These are phyloP conservation scores for Panicum hallii DNA, from an alignment of 202 grass and related monocot genomes.

Conservation along the genomic window DNA sequence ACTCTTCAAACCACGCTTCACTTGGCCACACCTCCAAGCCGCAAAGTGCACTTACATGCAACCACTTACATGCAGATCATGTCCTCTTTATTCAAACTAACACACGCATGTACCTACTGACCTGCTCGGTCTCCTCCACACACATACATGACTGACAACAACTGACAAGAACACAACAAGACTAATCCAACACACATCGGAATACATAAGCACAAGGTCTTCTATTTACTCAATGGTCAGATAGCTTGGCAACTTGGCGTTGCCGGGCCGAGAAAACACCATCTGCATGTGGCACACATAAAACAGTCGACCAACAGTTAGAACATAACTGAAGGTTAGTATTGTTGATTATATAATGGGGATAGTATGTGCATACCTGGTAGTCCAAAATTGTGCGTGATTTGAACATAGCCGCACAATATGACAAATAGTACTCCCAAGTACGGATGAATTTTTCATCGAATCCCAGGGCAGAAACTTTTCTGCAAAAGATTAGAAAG, in stretches of 20 bases:
- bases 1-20: no score
- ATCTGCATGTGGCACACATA: neutral
- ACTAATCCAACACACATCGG: neutral
- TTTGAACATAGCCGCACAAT: conserved; percentile 73
- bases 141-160: no score
- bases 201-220: neutral
- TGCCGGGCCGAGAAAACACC: neutral
- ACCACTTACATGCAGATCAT: no score
- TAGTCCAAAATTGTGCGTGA: conserved; percentile 58
- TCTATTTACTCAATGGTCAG: neutral
- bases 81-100: no score
- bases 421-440: conserved; percentile 91
- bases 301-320: neutral
- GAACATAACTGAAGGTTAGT: neutral
- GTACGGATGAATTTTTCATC: conserved; percentile 74
- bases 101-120: no score
- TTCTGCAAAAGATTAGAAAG: conserved; percentile 26
- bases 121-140: no score
- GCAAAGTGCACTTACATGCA: no score
- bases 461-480: conserved; percentile 68
- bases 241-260: conserved; percentile 1
- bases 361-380: conserved; percentile 47
- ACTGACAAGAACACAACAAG: no score
- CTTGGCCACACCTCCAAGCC: no score
- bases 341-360: neutral